Percentiles rank a stretch among this genome's conserved stretches.
These are phyloP conservation scores for Lipomyces yamadae DNA, from an alignment of 805 yeast genomes.

Conservation along the genomic window DNA sequence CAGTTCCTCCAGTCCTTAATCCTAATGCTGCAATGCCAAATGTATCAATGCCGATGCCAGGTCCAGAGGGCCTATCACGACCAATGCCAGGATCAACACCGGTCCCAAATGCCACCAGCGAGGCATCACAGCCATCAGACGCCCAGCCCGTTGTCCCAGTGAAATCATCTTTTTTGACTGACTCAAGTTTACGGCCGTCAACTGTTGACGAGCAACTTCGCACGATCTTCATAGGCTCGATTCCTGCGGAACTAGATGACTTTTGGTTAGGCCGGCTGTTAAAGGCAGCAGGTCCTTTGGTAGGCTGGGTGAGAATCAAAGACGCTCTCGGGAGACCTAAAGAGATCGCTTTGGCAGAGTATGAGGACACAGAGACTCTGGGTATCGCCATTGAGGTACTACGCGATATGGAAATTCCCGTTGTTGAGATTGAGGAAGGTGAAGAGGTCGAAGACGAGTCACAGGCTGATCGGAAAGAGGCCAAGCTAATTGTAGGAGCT, in stretches of 20 bases:
- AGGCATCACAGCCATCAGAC: conserved; percentile 1
- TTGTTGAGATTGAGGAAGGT: conserved; percentile 20
- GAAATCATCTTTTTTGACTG: conserved; percentile 18
- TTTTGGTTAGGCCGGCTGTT: conserved; percentile 35
- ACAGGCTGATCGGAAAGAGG: conserved; percentile 16
- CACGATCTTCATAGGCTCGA: conserved; percentile 23
- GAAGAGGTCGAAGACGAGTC: conserved; percentile 32
- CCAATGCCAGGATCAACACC: conserved; percentile 1
- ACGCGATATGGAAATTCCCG: conserved; percentile 22
- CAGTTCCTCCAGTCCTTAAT: conserved; percentile 5
- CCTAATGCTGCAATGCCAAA: conserved; percentile 4
- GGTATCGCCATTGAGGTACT: conserved; percentile 22
- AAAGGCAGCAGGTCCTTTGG: conserved; percentile 20
- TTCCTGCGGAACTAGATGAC: conserved; percentile 36
- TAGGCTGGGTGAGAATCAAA: conserved; percentile 29
- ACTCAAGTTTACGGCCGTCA: conserved; percentile 28
- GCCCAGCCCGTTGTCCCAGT: neutral
- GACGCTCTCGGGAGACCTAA: conserved; percentile 26
- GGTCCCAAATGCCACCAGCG: conserved; percentile 7
- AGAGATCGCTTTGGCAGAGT: conserved; percentile 35
- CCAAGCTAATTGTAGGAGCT: conserved; percentile 6
- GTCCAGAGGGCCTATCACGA: neutral
- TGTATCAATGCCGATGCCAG: neutral
- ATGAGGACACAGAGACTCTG: conserved; percentile 21
- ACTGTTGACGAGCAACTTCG: conserved; percentile 30